Conservation (phyloP, 768 basidiomycete genomes). For the Trametes cingulata region DNA sequence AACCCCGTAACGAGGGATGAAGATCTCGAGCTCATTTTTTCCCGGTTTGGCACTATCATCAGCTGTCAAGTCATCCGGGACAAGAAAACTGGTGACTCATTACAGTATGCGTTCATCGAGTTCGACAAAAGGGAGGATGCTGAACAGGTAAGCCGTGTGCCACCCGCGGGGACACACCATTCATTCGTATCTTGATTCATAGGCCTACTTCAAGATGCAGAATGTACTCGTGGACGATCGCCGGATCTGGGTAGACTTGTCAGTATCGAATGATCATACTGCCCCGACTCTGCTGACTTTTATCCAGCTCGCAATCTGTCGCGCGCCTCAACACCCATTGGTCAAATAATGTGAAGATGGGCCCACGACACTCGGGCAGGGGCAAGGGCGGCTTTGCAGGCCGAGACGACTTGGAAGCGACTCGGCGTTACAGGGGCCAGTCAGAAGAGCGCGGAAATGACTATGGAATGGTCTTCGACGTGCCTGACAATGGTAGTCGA, state of each 20-base stretch:
- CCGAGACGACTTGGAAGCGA: constrained; percentile 72
- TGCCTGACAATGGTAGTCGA: constrained; percentile 40
- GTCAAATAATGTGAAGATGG: constrained; percentile 75
- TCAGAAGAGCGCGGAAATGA: constrained; percentile 34
- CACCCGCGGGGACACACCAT: not conserved
- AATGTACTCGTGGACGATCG: constrained; percentile 97
- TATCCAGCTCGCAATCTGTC: constrained; percentile 85
- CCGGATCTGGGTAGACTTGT: constrained; percentile 99
- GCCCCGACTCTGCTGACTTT: constrained; percentile 21
- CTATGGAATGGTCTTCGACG: constrained; percentile 87
- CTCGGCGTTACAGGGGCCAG: constrained; percentile 63
- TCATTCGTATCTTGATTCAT: not conserved
- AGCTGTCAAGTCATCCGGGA: constrained; percentile 98
- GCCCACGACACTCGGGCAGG: constrained; percentile 36
- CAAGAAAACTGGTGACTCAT: constrained; percentile 91
- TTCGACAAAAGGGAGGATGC: constrained; percentile 93
- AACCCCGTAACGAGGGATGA: constrained; percentile 95
- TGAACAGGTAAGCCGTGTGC: constrained; percentile 67
- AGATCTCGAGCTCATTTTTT: constrained; percentile 96
- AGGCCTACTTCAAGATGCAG: constrained; percentile 99
- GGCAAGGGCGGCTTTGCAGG: constrained; percentile 60
- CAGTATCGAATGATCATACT: constrained; percentile 34
- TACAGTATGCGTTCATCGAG: constrained; percentile 99
- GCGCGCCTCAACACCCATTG: constrained; percentile 79
- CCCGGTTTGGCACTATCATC: constrained; percentile 92